These are phyloP conservation scores for Macrolepiota dolichaula DNA, from an alignment of 768 basidiomycete species.

Conservation along the genomic window DNA sequence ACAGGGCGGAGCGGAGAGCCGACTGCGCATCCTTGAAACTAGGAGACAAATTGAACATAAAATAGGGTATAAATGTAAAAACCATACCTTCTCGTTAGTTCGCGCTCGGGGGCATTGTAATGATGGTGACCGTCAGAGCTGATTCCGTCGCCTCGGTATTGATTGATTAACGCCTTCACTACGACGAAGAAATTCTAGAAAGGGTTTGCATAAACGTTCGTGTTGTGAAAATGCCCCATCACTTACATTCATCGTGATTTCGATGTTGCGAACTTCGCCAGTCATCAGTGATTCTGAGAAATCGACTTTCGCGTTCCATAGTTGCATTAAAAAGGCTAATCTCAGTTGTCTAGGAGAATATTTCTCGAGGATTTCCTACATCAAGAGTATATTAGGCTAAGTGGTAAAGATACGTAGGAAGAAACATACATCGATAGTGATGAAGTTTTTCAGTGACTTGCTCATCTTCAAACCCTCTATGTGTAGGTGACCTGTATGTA, in stretches of 20 bases:
- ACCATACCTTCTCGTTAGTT: constrained; percentile 61
- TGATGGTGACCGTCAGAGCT: constrained; percentile 61
- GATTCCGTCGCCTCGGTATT: constrained; percentile 41
- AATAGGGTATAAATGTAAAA: not conserved
- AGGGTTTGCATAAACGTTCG: constrained; percentile 7
- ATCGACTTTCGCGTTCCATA: constrained; percentile 93
- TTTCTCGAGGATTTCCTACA: constrained; percentile 79
- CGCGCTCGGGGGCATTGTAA: constrained; percentile 64
- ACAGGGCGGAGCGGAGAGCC: constrained; percentile 81
- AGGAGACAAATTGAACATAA: constrained; percentile 11
- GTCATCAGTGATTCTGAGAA: constrained; percentile 90
- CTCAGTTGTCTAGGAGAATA: constrained; percentile 87
- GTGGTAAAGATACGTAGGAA: not conserved
- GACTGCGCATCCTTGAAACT: constrained; percentile 76
- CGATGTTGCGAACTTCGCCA: constrained; percentile 83
- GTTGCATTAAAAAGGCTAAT: constrained; percentile 84
- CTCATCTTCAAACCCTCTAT: constrained; percentile 99
- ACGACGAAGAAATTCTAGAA: constrained; percentile 90
- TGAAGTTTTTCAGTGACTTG: constrained; percentile 98
- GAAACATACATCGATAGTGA: constrained; percentile 81
- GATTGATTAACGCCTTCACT: constrained; percentile 76
- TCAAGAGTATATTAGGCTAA: constrained; percentile 8
- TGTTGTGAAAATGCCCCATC: not conserved
- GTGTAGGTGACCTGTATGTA: constrained; percentile 97
- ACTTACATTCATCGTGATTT: constrained; percentile 81